phyloP scores from a whole-genome alignment of 2,329 filamentous ascomycete genomes.

The Alternaria atra region DNA sequence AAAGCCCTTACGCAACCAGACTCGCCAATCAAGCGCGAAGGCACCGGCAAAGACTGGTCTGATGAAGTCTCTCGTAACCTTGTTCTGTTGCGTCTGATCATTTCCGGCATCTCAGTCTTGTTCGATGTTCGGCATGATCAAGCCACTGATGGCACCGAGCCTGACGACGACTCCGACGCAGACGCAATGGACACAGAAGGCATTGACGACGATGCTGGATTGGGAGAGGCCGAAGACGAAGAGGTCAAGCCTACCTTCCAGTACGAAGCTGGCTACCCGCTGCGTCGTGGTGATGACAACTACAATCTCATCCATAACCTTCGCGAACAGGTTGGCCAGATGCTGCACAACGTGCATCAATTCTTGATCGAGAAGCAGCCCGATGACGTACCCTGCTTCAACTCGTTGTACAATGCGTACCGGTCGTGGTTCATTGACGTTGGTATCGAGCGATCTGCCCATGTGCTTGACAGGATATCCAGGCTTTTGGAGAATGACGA shows the following conservation, averaged over 20 bases:
- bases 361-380: slow-evolving; percentile 87
- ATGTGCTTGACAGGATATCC: slow-evolving; percentile 86
- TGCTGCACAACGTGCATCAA: slow-evolving; percentile 82
- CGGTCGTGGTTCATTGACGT: slow-evolving; percentile 97
- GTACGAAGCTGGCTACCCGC: slow-evolving; percentile 86
- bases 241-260: slow-evolving; percentile 85
- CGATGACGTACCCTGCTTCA: slow-evolving; percentile 96
- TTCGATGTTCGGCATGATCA: slow-evolving; percentile 74
- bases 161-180: slow-evolving; percentile 56
- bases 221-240: slow-evolving; percentile 78
- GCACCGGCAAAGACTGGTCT: slow-evolving; percentile 98
- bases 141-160: slow-evolving; percentile 56
- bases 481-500: slow-evolving; percentile 87
- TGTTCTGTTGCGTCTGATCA: slow-evolving; percentile 84
- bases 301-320: slow-evolving; percentile 83
- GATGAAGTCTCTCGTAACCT: slow-evolving; percentile 93
- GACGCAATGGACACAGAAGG: slow-evolving; percentile 56
- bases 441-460: slow-evolving; percentile 92
- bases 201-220: slow-evolving; percentile 60
- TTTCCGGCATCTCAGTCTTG: slow-evolving; percentile 87
- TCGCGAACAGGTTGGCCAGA: slow-evolving; percentile 79
- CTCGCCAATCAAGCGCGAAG: slow-evolving; percentile 85
- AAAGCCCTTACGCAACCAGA: slow-evolving; percentile 81
- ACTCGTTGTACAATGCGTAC: slow-evolving; percentile 89
- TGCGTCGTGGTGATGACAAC: slow-evolving; percentile 65